Evolutionary conservation across 2,329 filamentous ascomycete genomes (phyloP), one percentile per base, ranked within the genome.

Genomic region (Hymenoscyphus albidus): DNA sequence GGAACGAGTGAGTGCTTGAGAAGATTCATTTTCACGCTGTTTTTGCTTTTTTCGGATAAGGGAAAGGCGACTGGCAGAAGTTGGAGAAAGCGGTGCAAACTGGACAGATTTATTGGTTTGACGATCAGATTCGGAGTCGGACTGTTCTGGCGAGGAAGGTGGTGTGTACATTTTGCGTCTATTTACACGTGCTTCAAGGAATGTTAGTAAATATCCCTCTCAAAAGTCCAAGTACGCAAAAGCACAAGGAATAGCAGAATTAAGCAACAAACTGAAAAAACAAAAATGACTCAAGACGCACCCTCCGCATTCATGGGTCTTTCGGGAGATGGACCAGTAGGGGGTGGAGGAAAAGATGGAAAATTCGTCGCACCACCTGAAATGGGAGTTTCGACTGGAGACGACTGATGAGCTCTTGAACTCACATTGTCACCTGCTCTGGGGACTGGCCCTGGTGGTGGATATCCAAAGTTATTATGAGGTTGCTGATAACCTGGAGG

Each of bases 361-460:
- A 54, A 31, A 6, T 62, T 59, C n/a, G 62, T 51, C 54, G 66
- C 60, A 35, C 62, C 59, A 58, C 31, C 56, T 35, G 62, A 59
- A 31, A 54, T 32, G 16, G 62, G 18, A 56, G 38, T 40, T 48
- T 57, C 32, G 32, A 35, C 32, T 59, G 67, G 63, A 64, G 64
- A 63, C 42, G 62, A 64, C 67, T 61, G 64, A 70, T 64, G 67
- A 63, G 61, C 61, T 65, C 63, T 63, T 70, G 66, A 63, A 76
- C 74, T 76, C 73, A 76, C 74, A 74, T 76, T 74, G 61, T 74
- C 70, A 71, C 70, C 72, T 59, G 65, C 58, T 65, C 67, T 69
- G 40, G 70, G 64, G 14, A 64, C 57, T 31, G 64, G 31, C 16
- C 14, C 14, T 14, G 14, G 16, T 27, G 61, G 61, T 40, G 71